Percentiles rank a stretch among this genome's conserved stretches.
phyloP scores from a whole-genome alignment of 2,329 filamentous ascomycete genomes.

The Pyricularia pennisetigena region DNA sequence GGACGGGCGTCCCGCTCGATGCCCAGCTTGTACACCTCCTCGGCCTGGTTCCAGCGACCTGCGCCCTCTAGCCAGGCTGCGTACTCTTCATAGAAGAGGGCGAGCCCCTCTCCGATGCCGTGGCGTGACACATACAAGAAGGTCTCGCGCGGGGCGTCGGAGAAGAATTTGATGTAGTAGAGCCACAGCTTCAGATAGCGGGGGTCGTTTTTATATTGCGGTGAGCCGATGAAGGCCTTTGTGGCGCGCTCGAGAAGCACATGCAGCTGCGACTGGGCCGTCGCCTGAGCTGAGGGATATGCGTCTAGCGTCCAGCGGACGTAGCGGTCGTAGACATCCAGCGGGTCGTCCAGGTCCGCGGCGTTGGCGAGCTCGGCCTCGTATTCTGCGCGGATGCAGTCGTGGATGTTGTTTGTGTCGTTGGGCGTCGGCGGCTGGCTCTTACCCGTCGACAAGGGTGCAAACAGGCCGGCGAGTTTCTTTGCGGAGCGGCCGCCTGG shows the following conservation, averaged over 20 bases:
- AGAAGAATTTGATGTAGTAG: constrained; percentile 86
- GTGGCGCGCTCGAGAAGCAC: constrained; percentile 87
- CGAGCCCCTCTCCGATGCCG: constrained; percentile 74
- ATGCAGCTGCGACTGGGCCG: constrained; percentile 80
- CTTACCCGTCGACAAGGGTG: constrained; percentile 51
- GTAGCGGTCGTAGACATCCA: constrained; percentile 93
- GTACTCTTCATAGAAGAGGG: constrained; percentile 95
- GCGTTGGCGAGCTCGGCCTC: constrained; percentile 73
- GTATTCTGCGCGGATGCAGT: constrained; percentile 71
- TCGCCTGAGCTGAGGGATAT: constrained; percentile 89
- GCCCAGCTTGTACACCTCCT: constrained; percentile 86
- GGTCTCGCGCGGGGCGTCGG: constrained; percentile 84
- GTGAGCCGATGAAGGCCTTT: constrained; percentile 73
- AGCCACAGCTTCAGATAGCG: constrained; percentile 91
- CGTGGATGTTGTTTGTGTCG: constrained; percentile 65
- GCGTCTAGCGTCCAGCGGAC: constrained; percentile 94
- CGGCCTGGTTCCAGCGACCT: constrained; percentile 78
- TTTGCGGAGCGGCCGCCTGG: constrained; percentile 81
- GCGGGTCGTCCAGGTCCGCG: constrained; percentile 83
- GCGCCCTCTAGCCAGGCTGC: constrained; percentile 83
- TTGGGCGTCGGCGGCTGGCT: constrained; percentile 55
- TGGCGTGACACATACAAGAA: constrained; percentile 89
- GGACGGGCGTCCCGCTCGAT: constrained; percentile 84
- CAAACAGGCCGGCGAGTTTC: constrained; percentile 76
- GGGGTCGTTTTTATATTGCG: constrained; percentile 91